phyloP scores from a whole-genome alignment of 208 protist species.

The Leishmania amazonensis region DNA sequence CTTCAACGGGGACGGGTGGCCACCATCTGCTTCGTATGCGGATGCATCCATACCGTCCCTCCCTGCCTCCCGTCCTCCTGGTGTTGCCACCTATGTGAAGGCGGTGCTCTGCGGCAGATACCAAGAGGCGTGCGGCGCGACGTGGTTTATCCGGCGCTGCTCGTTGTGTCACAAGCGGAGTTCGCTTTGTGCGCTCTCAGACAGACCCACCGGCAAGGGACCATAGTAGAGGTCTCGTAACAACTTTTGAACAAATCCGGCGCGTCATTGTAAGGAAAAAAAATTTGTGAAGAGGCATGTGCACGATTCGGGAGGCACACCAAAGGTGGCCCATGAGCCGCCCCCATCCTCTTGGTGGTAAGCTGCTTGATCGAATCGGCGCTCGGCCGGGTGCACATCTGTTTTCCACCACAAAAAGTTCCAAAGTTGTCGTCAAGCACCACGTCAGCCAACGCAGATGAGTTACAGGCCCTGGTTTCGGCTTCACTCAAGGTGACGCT shows the following conservation, averaged over 20 bases:
- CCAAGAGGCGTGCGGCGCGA: too few species aligned
- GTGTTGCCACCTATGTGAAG: background rate
- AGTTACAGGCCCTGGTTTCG: background rate
- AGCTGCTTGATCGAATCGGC: background rate
- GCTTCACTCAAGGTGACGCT: background rate
- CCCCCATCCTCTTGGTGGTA: background rate
- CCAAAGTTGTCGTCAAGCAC: background rate
- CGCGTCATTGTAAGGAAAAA: background rate
- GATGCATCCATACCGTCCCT: background rate
- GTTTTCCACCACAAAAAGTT: background rate
- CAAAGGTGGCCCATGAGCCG: background rate
- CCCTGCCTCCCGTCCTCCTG: background rate
- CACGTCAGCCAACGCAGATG: background rate
- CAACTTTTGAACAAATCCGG: background rate
- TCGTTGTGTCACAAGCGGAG: background rate
- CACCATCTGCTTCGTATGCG: background rate
- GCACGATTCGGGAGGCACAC: background rate
- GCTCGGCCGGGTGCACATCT: background rate
- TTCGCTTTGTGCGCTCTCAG: background rate
- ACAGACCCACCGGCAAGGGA: background rate
- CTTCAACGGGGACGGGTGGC: background rate
- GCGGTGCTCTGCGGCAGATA: background rate
- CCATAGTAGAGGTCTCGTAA: background rate
- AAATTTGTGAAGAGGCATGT: background rate
- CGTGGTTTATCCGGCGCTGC: background rate